Conservation (phyloP, 306 rosid genomes). For the Pyrus communis region DNA sequence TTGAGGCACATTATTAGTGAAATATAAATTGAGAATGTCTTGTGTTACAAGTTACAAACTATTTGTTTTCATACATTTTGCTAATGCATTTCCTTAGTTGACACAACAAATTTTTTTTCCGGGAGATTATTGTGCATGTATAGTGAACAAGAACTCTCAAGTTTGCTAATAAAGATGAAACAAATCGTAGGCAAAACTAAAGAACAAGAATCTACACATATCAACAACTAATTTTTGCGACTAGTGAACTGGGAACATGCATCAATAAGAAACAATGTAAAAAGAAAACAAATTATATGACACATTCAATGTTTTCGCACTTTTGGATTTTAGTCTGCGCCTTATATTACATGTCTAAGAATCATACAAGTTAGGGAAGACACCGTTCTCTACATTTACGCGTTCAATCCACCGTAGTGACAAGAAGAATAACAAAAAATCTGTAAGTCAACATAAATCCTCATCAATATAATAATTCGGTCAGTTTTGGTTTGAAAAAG, state of each 20-base stretch:
- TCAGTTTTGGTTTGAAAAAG: background rate
- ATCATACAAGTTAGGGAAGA: background rate
- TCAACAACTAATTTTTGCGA: too few species aligned
- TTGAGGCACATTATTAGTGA: background rate
- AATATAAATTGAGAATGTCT: too few species aligned
- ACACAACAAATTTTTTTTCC: too few species aligned
- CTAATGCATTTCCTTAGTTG: too few species aligned
- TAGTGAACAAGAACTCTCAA: too few species aligned
- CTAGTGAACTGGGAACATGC: background rate
- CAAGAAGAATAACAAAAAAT: background rate
- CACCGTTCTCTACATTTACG: background rate
- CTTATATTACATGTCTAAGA: background rate
- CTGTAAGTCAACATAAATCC: background rate
- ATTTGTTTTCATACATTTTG: background rate
- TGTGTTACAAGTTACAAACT: too few species aligned
- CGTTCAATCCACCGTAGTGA: background rate
- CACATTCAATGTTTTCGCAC: background rate
- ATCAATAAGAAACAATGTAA: background rate
- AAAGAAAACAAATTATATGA: background rate
- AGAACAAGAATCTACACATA: too few species aligned
- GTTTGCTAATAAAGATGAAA: too few species aligned
- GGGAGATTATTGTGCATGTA: too few species aligned
- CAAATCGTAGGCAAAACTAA: too few species aligned
- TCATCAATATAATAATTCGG: background rate
- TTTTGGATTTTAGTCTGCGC: background rate